These are phyloP conservation scores for Zygoascus sp. DNA, from an alignment of 1,139 yeast genomes.

Conservation along the genomic window DNA sequence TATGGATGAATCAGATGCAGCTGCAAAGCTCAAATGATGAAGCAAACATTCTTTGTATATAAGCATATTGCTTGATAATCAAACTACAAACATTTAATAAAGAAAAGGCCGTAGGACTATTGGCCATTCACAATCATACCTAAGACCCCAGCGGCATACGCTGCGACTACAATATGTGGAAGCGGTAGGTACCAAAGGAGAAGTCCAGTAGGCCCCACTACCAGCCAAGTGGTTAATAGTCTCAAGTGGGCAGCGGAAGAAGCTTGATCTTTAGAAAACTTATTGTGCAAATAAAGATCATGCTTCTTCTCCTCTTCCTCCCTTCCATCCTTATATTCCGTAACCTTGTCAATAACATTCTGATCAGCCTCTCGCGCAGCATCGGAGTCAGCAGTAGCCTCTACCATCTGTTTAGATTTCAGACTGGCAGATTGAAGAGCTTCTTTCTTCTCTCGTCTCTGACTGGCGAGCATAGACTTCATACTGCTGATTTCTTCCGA, in stretches of 20 bases:
- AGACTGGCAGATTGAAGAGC: slow-evolving; percentile 12
- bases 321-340: slow-evolving; percentile 1
- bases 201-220: not conserved
- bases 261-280: not conserved
- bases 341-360: slow-evolving; percentile 4
- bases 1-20: slow-evolving; percentile 59
- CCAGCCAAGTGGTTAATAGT: not conserved
- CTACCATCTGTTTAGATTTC: not conserved
- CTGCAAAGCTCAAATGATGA: slow-evolving; percentile 1
- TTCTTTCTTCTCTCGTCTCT: slow-evolving; percentile 14
- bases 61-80: not conserved
- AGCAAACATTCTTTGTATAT: not conserved
- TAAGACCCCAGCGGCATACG: not conserved
- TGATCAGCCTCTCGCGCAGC: slow-evolving; percentile 11
- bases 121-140: not conserved
- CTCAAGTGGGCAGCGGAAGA: not conserved
- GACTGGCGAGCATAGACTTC: slow-evolving; percentile 17
- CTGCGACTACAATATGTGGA: not conserved
- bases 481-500: slow-evolving; percentile 14
- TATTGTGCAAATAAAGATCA: not conserved
- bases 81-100: not conserved
- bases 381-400: slow-evolving; percentile 7
- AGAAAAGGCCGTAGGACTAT: not conserved
- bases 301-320: slow-evolving; percentile 6
- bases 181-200: not conserved